Conservation (phyloP, 495 filamentous ascomycete species). For the Penicillium turbatum region DNA sequence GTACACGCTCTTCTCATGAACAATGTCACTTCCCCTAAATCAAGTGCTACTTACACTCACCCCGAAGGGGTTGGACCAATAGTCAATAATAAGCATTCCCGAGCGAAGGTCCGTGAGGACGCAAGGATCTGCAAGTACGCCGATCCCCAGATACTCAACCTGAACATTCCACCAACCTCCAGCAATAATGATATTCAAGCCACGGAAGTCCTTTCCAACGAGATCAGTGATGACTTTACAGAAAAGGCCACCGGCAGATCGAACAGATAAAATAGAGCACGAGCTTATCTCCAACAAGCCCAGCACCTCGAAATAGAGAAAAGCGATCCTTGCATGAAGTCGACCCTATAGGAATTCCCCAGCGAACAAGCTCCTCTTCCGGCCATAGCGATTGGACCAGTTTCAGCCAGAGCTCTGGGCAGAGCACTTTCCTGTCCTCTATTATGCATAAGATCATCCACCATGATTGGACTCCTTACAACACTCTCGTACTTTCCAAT, state of each 20-base stretch:
- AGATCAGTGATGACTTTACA: too few relatives aligned
- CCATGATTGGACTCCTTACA: not conserved
- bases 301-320: not conserved
- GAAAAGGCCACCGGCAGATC: too few relatives aligned
- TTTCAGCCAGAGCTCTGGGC: not conserved
- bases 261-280: too few relatives aligned
- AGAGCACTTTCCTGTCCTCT: not conserved
- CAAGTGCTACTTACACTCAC: not conserved
- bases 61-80: not conserved
- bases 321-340: slow-evolving; percentile 22
- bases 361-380: not conserved
- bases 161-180: not conserved
- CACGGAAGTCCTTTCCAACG: not conserved
- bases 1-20: too few relatives aligned
- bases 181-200: not conserved
- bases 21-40: not conserved
- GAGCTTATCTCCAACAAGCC: not conserved
- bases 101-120: not conserved
- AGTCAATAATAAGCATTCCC: slow-evolving; percentile 2
- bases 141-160: slow-evolving; percentile 1
- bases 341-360: slow-evolving; percentile 17
- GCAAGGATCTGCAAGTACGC: slow-evolving; percentile 3
- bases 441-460: not conserved
- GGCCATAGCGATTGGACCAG: slow-evolving; percentile 11
- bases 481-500: too few relatives aligned